Conservation (phyloP, 768 basidiomycete species). For the Collybia sordida region DNA sequence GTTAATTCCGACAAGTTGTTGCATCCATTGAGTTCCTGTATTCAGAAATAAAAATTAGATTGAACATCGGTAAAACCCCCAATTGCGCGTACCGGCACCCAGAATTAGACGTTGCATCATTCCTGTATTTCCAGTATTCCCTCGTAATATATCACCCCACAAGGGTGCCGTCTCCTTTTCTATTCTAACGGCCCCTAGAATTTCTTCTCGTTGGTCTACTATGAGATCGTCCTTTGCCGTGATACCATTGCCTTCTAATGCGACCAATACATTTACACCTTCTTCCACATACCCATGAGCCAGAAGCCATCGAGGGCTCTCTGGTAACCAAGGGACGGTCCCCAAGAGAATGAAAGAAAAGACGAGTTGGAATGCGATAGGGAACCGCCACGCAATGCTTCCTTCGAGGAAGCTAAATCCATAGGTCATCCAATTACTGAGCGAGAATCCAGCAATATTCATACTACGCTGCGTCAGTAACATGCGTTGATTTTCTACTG, state of each 20-base stretch:
- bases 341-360: conserved; percentile 44
- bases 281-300: conserved; percentile 43
- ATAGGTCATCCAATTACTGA: conserved; percentile 56
- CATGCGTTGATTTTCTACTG: not conserved
- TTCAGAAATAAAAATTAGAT: not conserved
- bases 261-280: conserved; percentile 40
- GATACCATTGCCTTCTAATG: conserved; percentile 38
- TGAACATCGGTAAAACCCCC: not conserved
- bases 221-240: conserved; percentile 35
- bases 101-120: conserved; percentile 43
- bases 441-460: conserved; percentile 50
- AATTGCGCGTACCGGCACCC: conserved; percentile 34
- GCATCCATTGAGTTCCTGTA: conserved; percentile 51
- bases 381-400: conserved; percentile 47
- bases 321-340: conserved; percentile 49
- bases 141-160: conserved; percentile 40
- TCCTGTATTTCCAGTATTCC: conserved; percentile 42
- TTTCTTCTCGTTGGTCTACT: conserved; percentile 36
- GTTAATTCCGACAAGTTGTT: conserved; percentile 50
- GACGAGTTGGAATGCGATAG: conserved; percentile 48
- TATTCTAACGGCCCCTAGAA: conserved; percentile 41
- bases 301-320: conserved; percentile 48
- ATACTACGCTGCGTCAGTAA: conserved; percentile 27
- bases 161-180: conserved; percentile 40
- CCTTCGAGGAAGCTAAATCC: conserved; percentile 45